Evolutionary conservation across 768 basidiomycete species (phyloP), one percentile per base, ranked within the genome.

Genomic region (Boletus sp.): DNA sequence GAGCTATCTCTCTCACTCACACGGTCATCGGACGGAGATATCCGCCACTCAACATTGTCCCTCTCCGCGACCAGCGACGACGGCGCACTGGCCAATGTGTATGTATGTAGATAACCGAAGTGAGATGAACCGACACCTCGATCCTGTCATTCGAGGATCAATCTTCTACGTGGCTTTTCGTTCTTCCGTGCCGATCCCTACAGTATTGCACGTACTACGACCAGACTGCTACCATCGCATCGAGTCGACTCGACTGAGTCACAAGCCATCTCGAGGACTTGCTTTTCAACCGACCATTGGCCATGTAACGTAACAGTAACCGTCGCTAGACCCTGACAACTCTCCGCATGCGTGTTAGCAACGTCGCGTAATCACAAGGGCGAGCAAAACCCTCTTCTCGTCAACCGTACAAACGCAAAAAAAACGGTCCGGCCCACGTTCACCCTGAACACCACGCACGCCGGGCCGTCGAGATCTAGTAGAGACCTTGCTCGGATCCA

Each of bases 21-120:
- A 57, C 61, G 61, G 55, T 62, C 60, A 48, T 62, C 61, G 55
- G 46, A 57, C 48, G 52, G 58, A 24, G 37, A 39, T 59, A 33
- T 17, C 56, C 46, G 30, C 45, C 7, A 29, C 29, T 15, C 10
- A 14, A 56, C 56, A 58, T 36, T 57, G 46, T 56, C 51, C 15
- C 28, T 18, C 30, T 5, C 7, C 29, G 5, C 40, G 14, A 33
- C 11, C 32, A 35, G 29, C 18, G 47, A 35, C 32, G 20, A 20
- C 47, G 7, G 46, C 28, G 9, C 28, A 46, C 5, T 10, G 14
- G 9, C 33, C 33, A 35, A 35, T 24, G 24, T 24, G 24, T 24
- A 24, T 24, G 24, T 24, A 24, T 24, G 24, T 24, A 24, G 24
- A 24, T 24, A 24, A 24, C 24, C 24, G 24, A 24, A 24, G 24